phyloP scores from a whole-genome alignment of 352 stramenopile species.

The Globisporangium alternatum region DNA sequence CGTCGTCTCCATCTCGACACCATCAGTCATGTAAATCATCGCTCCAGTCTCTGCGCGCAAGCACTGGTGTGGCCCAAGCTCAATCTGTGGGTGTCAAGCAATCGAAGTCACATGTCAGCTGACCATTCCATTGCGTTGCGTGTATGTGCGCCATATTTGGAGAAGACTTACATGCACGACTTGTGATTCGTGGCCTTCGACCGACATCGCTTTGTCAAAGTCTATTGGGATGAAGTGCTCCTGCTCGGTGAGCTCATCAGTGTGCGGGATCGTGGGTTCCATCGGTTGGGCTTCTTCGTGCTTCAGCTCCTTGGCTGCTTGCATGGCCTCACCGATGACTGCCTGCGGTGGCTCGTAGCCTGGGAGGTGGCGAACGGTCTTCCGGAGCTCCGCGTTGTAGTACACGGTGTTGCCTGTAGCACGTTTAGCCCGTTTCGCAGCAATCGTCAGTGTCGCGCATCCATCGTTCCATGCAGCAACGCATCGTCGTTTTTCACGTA shows the following conservation, averaged over 20 bases:
- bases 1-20: conserved; percentile 89
- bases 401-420: conserved; percentile 55
- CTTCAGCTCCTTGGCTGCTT: conserved; percentile 2
- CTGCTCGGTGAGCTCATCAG: conserved; percentile 42
- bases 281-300: conserved; percentile 8
- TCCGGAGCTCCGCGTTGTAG: conserved; percentile 57
- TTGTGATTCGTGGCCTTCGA: conserved; percentile 87
- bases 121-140: neutral
- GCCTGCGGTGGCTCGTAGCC: conserved; percentile 20
- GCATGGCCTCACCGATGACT: neutral
- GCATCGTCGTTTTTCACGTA: conserved; percentile 13
- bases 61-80: conserved; percentile 89
- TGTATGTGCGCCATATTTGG: neutral
- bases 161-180: conserved; percentile 58
- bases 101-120: neutral
- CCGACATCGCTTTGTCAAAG: conserved; percentile 70
- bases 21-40: conserved; percentile 96
- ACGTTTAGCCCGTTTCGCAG: neutral
- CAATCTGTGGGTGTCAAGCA: conserved; percentile 36
- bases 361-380: conserved; percentile 55
- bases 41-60: conserved; percentile 90
- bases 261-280: conserved; percentile 18
- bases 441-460: neutral
- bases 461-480: neutral
- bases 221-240: conserved; percentile 78